These are phyloP conservation scores for Purpureocillium lavendulum DNA, from an alignment of 2,329 filamentous ascomycete species.

Conservation along the genomic window DNA sequence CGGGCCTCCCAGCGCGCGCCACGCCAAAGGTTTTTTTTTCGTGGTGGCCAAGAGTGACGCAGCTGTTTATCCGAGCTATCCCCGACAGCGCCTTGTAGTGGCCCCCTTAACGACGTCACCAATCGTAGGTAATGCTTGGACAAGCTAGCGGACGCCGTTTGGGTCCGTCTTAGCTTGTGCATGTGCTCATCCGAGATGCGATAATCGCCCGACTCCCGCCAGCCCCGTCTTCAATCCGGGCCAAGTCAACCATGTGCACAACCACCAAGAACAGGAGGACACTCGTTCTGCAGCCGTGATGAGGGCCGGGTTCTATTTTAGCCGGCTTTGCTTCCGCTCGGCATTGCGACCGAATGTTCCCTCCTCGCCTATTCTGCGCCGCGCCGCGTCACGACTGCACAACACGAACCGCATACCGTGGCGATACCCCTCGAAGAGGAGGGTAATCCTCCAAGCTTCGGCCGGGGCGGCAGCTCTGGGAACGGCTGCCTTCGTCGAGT, in stretches of 20 bases:
- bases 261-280: conserved; percentile 1
- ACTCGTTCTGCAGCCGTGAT: conserved; percentile 26
- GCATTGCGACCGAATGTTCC: conserved; percentile 19
- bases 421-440: conserved; percentile 10
- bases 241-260: conserved; percentile 10
- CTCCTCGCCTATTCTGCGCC: conserved; percentile 11
- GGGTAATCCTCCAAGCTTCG: conserved; percentile 28
- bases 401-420: conserved; percentile 17
- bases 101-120: conserved; percentile 11
- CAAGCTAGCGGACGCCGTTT: neutral
- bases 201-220: neutral
- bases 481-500: conserved; percentile 47
- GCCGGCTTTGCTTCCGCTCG: conserved; percentile 35
- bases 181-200: neutral
- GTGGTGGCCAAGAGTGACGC: neutral
- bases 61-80: conserved; percentile 16
- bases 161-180: neutral
- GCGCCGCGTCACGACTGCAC: conserved; percentile 16
- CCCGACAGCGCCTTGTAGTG: conserved; percentile 5
- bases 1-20: conserved; percentile 3
- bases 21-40: conserved; percentile 3
- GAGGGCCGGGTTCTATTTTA: conserved; percentile 33
- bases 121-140: neutral
- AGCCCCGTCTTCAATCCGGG: neutral
- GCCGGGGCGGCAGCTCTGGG: conserved; percentile 37